Base-by-base conservation (phyloP, 2,329 filamentous ascomycete genomes). In the Fusarium pseudograminearum region DNA sequence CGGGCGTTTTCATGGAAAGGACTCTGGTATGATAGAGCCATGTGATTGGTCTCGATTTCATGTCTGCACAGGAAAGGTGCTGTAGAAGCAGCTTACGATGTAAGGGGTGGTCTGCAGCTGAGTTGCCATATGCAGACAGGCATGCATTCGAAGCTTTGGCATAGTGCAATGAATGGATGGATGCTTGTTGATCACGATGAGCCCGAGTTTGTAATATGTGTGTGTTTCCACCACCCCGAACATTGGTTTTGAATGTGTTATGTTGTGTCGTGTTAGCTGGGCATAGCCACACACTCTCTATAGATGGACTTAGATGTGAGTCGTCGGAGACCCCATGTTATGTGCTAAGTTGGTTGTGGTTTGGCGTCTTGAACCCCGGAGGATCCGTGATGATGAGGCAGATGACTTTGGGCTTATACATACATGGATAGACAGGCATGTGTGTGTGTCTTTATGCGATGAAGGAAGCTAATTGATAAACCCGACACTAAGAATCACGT, bases 351-450 rank as follows among this genome's bases (percentile, higher is more conserved):
- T 54, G 15, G 12, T 38, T 61, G 34, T 28, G 38, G 54, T 60
- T 51, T 62, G 56, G 58, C 46, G 68, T 65, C 22, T 61, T 61
- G 61, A 63, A 46, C 53, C 61, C 71, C 71, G 71, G 65, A 59
- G 64, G 69, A 74, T 67, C 69, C 71, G 71, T 69, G 71, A 58
- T 67, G 72, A 65, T 46, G 53, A 55, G 54, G 46, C 52, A 60
- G 31, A 71, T 71, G 70, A 72, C 67, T 45, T 48, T 52, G 26
- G 46, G 46, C 34, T 41, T 20, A 16, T 38, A 26, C 24, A 20
- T 20, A 15, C 4, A n/a, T 40, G 22, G 5, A 14, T 26, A 50
- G 16, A n/a, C 12, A 52, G 12, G 11, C 12, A 22, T 18, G 12
- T 30, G 36, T 40, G 20, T 52, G 34, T 26, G 33, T 11, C 6